Evolutionary conservation across 345 rosid genomes (phyloP).

Genomic region (Camelina laxa): DNA sequence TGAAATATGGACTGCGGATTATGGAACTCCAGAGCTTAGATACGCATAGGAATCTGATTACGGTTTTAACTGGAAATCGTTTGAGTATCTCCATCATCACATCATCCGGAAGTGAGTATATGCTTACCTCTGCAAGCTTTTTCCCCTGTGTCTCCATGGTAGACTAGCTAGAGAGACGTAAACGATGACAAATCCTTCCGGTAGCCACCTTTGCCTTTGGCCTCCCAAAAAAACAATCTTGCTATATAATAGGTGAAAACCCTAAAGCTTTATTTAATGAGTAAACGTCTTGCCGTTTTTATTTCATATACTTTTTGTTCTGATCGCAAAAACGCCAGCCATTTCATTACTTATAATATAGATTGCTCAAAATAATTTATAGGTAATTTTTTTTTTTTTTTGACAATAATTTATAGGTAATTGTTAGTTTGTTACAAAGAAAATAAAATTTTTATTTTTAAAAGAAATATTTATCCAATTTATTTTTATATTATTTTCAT

Average conservation of each 20-base stretch:
- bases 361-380: too few relatives aligned
- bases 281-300: background rate
- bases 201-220: background rate
- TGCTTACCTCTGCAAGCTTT: background rate
- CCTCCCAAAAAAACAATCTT: background rate
- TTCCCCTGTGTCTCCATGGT: background rate
- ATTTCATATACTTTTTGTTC: too few relatives aligned
- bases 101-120: background rate
- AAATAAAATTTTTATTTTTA: too few relatives aligned
- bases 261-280: background rate
- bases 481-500: too few relatives aligned
- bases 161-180: background rate
- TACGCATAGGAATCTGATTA: background rate
- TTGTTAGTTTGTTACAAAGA: too few relatives aligned
- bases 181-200: background rate
- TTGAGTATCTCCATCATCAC: conserved; percentile 21
- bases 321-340: too few relatives aligned
- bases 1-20: background rate
- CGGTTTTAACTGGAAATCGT: background rate
- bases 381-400: too few relatives aligned
- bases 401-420: too few relatives aligned
- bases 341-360: too few relatives aligned
- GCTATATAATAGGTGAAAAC: too few relatives aligned
- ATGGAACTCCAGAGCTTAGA: background rate
- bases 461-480: background rate